These are phyloP conservation scores for Lachnellula subtilissima DNA, from an alignment of 2,329 filamentous ascomycete genomes.

Conservation along the genomic window DNA sequence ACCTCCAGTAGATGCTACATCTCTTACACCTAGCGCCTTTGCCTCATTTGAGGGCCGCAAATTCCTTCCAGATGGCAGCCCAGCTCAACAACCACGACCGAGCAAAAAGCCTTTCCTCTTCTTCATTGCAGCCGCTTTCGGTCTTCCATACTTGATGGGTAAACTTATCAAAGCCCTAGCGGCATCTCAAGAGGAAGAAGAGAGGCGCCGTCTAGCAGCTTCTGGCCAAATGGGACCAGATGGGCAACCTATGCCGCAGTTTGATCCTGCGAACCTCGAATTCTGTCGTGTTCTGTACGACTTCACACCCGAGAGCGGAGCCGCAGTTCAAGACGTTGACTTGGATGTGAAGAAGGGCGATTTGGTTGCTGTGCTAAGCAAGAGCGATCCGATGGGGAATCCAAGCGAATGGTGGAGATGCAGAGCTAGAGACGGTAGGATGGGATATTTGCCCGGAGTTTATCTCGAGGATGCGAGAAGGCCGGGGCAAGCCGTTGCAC, in stretches of 20 bases:
- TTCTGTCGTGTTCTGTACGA: constrained; percentile 95
- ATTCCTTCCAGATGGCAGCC: constrained; percentile 57
- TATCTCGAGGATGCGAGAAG: constrained; percentile 74
- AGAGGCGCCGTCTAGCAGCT: constrained; percentile 53
- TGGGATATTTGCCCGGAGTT: constrained; percentile 86
- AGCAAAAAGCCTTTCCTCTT: constrained; percentile 95
- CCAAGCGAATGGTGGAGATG: constrained; percentile 97
- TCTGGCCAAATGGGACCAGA: constrained; percentile 48
- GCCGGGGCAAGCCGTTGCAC: constrained; percentile 38
- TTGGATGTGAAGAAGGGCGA: constrained; percentile 92
- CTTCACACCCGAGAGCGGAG: constrained; percentile 75
- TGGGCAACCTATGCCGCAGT: constrained; percentile 43
- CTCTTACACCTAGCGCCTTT: constrained; percentile 87
- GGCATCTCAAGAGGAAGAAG: constrained; percentile 78
- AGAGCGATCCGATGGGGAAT: constrained; percentile 86
- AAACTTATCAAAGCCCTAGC: constrained; percentile 88
- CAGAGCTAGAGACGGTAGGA: constrained; percentile 78
- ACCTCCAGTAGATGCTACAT: constrained; percentile 77
- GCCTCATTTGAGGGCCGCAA: constrained; percentile 77
- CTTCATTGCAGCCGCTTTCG: constrained; percentile 91
- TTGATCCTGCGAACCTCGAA: constrained; percentile 88
- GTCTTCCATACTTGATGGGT: constrained; percentile 92
- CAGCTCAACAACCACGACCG: constrained; percentile 58
- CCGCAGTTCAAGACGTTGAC: constrained; percentile 67
- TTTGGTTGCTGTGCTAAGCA: constrained; percentile 87